A percentile compares a stretch with the other conserved stretches of the same genome.
phyloP scores from a whole-genome alignment of 331 rosid genomes.

The Phaseolus coccineus region DNA sequence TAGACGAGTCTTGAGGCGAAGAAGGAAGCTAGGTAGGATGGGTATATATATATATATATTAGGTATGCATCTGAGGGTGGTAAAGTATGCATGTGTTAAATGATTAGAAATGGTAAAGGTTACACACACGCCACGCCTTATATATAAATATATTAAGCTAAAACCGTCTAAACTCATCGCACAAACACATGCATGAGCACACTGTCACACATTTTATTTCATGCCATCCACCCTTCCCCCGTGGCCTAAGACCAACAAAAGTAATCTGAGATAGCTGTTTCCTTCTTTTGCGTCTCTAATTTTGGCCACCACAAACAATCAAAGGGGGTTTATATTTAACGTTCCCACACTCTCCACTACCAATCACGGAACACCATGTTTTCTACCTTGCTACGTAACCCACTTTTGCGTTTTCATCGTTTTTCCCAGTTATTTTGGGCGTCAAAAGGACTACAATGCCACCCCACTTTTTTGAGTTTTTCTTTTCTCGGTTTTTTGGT shows the following conservation, averaged over 20 bases:
- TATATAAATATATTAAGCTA: constrained; percentile 37
- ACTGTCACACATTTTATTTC: background rate
- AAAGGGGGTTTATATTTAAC: background rate
- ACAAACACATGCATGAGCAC: constrained; percentile 20
- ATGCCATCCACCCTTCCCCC: constrained; percentile 40
- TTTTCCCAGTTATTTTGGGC: background rate
- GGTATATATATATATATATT: background rate
- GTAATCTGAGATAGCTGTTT: constrained; percentile 50
- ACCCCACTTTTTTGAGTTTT: background rate
- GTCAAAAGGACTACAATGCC: background rate
- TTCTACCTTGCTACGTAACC: background rate
- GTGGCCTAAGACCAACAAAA: constrained; percentile 39
- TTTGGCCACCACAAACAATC: constrained; percentile 20
- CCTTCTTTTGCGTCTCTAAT: constrained; percentile 58
- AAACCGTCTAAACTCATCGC: constrained; percentile 50
- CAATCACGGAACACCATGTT: background rate
- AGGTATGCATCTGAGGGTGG: background rate
- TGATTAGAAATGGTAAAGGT: constrained; percentile 48
- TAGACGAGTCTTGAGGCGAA: background rate
- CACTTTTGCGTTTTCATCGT: background rate
- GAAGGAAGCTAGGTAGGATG: background rate
- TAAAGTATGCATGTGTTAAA: constrained; percentile 43
- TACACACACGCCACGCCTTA: constrained; percentile 60
- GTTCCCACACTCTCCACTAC: constrained; percentile 13
- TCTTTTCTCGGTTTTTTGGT: background rate